Conservation (phyloP, 2,329 filamentous ascomycete species). For the Stachybotrys chlorohalonatus region DNA sequence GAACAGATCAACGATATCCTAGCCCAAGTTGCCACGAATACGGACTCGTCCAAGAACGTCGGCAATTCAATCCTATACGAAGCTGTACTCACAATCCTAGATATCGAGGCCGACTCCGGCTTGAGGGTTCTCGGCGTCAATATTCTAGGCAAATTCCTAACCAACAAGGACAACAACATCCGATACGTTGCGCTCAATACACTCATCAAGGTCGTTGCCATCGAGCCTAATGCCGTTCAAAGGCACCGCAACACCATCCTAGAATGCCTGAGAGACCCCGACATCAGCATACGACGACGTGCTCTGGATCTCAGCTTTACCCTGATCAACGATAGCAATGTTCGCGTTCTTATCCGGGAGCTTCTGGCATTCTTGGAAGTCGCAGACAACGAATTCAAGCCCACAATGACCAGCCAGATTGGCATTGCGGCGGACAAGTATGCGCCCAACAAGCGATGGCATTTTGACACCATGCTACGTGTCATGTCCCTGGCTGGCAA, state of each 20-base stretch:
- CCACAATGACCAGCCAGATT: constrained; percentile 96
- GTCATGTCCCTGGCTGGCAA: constrained; percentile 91
- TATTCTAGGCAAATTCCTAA: constrained; percentile 93
- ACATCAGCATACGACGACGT: constrained; percentile 92
- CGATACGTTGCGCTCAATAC: constrained; percentile 97
- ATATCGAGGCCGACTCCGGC: constrained; percentile 95
- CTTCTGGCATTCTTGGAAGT: constrained; percentile 92
- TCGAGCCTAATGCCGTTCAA: constrained; percentile 96
- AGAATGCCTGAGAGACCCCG: constrained; percentile 90
- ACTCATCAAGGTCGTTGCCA: constrained; percentile 93
- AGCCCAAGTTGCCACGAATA: constrained; percentile 95
- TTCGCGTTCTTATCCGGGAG: constrained; percentile 86
- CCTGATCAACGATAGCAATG: constrained; percentile 92
- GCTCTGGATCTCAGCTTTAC: constrained; percentile 98
- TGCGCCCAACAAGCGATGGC: constrained; percentile 95
- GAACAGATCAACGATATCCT: constrained; percentile 98
- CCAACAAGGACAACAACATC: constrained; percentile 99
- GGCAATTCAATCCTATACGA: constrained; percentile 98
- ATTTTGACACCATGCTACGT: constrained; percentile 93
- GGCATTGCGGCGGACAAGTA: constrained; percentile 94
- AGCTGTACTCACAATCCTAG: constrained; percentile 90
- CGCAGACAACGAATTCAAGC: constrained; percentile 97
- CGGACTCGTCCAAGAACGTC: constrained; percentile 95
- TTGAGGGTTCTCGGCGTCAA: constrained; percentile 92
- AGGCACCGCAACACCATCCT: constrained; percentile 95